Base-by-base conservation (phyloP, 2,329 filamentous ascomycete genomes). In the Sphaerostilbella broomeana region DNA sequence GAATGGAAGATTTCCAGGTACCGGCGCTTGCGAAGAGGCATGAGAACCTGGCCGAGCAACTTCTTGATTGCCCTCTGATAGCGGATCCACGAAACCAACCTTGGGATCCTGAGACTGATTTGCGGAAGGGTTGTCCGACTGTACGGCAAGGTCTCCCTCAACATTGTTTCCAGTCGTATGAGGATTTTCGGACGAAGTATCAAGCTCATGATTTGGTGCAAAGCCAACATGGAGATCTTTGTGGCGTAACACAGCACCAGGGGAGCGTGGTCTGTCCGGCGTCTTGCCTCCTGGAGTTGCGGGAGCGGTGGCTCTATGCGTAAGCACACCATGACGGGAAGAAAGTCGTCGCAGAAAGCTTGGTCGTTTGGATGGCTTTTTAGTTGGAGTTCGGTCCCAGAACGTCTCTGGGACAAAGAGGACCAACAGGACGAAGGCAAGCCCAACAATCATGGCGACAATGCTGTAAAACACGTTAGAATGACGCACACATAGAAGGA, bases 371-470 rank as follows among this genome's bases (percentile, higher is more conserved):
- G 57, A 56, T 3, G 60, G 50, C 27, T 60, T 61, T 15, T 60
- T 56, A 3, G 61, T 55, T 2, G 89, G 88, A 3, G 83, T 82
- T 33, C 90, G 73, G 59, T 95, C 88, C 90, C 90, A 97, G 50
- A 95, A 95, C 0, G 88, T 95, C 63, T 97, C 90, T 0, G 90
- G 90, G 0, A 95, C 86, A 51, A 95, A 94, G 43, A 95, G 70
- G 58, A 94, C 95, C 1, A 97, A 70, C 3, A 94, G 64, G 15
- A 77, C 58, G 25, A 80, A 73, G 44, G 79, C 81, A 33, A 86
- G 75, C 0, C 71, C 86, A 22, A 88, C 84, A 8, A 94, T 67
- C 4, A 95, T 85, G 1, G 88, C 78, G 31, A 94, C 79, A 40
- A 94, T 80, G 83, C 83, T 84, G 36, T 8, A 22, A 31, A 22